Conservation (phyloP, 176 grass and related monocot genomes). For the Carex pumila region DNA sequence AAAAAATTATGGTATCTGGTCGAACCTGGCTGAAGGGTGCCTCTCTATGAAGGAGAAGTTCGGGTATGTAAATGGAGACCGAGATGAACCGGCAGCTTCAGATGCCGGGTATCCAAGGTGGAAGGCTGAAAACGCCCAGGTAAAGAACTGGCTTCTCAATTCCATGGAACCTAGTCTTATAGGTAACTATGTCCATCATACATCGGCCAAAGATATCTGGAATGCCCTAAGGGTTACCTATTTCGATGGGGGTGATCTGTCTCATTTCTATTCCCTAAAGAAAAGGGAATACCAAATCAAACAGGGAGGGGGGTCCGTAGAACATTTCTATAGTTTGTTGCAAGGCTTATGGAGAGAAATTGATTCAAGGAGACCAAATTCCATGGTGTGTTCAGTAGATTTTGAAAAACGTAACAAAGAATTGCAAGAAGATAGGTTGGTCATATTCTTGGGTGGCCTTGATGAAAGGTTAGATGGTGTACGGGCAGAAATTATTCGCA, state of each 20-base stretch:
- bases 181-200: background rate
- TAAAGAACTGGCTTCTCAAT: background rate
- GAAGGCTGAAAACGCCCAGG: constrained; percentile 2
- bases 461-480: background rate
- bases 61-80: background rate
- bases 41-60: background rate
- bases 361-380: background rate
- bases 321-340: background rate
- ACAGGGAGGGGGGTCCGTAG: background rate
- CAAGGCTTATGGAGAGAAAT: background rate
- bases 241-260: background rate
- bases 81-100: background rate
- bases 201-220: background rate
- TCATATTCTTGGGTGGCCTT: background rate
- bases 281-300: background rate
- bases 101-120: background rate
- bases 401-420: constrained; percentile 1
- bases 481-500: background rate
- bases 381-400: background rate
- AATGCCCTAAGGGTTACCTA: background rate
- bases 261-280: background rate
- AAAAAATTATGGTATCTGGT: background rate
- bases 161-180: background rate
- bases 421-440: background rate
- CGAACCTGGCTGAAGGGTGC: background rate